Base-by-base conservation (phyloP, 257 asterid genomes). In the Parsonsia alboflavescens region DNA sequence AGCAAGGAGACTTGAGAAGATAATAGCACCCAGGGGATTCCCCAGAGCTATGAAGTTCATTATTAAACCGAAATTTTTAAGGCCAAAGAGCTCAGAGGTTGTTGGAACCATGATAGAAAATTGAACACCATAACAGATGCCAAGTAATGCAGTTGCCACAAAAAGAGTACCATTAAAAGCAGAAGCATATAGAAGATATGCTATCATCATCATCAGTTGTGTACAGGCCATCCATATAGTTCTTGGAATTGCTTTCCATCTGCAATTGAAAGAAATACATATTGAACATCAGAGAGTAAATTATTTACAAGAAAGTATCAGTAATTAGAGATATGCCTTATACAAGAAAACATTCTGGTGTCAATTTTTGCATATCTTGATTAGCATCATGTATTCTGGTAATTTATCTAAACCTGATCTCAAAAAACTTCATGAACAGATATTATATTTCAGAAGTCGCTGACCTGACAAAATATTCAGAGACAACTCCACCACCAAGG, bases 1-100 rank as follows among this genome's bases (percentile, higher is more conserved):
- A n/a, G 93, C 95, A 68, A 90, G 91, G 41, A 87, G 87, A 56
- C 83, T 86, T n/a, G 96, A 90, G 85, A 90, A 90, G 63, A 90
- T 81, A 76, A 59, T 75, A 0, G 96, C 96, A 22, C 95, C 95
- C 21, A 88, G 76, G 33, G 96, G 96, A 76, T 87, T 90, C 17
- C 96, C 94, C 2, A 88, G 74, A 16, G 86, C 79, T 80, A 90
- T 78, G 80, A 90, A 85, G 75, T 80, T 90, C 80, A 86, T 83
- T 39, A 90, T 79, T 77, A 88, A 75, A 56, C 96, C 95, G 50
- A 90, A 90, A 82, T 88, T 68, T 78, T 87, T 82, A 58, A 90
- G 86, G 52, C 96, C 96, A 13, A 90, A 88, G 39, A 90, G 83
- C 76, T 90, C 94, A 41, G 96, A 88, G 71, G 89, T 86, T 22